A percentile compares a stretch with the other conserved stretches of the same genome.
Conservation (phyloP, 2,329 filamentous ascomycete genomes). For the Colletotrichum sp. region DNA sequence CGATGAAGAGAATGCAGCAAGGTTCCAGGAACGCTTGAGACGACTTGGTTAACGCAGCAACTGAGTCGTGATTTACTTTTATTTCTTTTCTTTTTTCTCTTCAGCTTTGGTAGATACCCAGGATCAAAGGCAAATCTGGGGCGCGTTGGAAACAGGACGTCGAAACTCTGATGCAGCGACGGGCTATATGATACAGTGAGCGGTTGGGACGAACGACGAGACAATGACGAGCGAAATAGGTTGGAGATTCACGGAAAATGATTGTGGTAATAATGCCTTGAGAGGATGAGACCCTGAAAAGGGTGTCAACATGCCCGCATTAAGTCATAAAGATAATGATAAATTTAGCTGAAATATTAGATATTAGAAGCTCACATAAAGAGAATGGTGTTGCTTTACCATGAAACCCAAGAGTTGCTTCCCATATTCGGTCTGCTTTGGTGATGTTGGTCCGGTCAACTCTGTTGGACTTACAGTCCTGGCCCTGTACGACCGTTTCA, state of each 20-base stretch:
- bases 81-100: neutral
- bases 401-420: neutral
- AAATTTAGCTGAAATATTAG: neutral
- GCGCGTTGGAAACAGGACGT: conserved; percentile 7
- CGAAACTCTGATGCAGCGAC: neutral
- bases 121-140: neutral
- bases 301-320: neutral
- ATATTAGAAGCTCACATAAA: neutral
- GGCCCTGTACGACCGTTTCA: neutral
- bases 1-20: conserved; percentile 79
- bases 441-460: neutral
- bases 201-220: neutral
- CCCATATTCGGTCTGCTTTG: neutral
- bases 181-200: neutral
- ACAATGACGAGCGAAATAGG: neutral
- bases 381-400: neutral
- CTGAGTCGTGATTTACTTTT: neutral
- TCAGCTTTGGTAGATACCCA: conserved; percentile 17
- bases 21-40: conserved; percentile 36
- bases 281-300: neutral
- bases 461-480: neutral
- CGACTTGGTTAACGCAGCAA: neutral
- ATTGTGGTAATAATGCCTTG: neutral
- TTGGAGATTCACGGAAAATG: neutral
- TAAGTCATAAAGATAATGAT: conserved; percentile 9